Percentiles rank a stretch among this genome's conserved stretches.
phyloP scores from a whole-genome alignment of 2,329 filamentous ascomycete genomes.

The Aspergillus viridinutans region DNA sequence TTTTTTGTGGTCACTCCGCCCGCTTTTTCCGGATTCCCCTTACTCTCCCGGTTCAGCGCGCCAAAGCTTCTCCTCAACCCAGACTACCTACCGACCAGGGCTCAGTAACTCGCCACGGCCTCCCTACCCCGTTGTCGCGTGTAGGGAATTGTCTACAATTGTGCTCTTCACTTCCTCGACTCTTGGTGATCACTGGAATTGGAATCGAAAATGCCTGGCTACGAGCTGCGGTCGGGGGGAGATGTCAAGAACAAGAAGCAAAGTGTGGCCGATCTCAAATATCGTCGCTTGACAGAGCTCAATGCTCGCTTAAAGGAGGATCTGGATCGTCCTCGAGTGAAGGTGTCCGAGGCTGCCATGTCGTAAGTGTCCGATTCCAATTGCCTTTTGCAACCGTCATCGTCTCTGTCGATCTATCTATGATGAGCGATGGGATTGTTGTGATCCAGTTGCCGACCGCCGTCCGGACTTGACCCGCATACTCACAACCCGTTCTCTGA shows the following conservation, averaged over 20 bases:
- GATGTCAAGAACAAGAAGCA: constrained; percentile 89
- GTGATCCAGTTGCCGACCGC: background rate
- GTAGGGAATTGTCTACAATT: constrained; percentile 35
- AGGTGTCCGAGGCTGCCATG: constrained; percentile 87
- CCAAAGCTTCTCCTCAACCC: constrained; percentile 6
- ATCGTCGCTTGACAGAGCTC: constrained; percentile 90
- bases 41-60: constrained; percentile 10
- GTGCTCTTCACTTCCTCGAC: background rate
- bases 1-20: constrained; percentile 5
- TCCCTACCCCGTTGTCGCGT: constrained; percentile 2
- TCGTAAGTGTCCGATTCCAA: constrained; percentile 54
- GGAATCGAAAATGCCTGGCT: constrained; percentile 52
- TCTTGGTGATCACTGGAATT: constrained; percentile 1
- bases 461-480: background rate
- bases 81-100: background rate
- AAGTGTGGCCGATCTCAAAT: constrained; percentile 97
- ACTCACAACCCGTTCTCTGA: constrained; percentile 5
- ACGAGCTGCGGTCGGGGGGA: constrained; percentile 62
- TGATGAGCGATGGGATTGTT: background rate
- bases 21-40: constrained; percentile 7
- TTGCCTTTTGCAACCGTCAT: background rate
- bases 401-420: background rate
- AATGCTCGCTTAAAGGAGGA: constrained; percentile 96
- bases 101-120: background rate
- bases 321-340: constrained; percentile 89